Conservation (phyloP, 805 yeast genomes). For the Metschnikowia picachoensis region DNA sequence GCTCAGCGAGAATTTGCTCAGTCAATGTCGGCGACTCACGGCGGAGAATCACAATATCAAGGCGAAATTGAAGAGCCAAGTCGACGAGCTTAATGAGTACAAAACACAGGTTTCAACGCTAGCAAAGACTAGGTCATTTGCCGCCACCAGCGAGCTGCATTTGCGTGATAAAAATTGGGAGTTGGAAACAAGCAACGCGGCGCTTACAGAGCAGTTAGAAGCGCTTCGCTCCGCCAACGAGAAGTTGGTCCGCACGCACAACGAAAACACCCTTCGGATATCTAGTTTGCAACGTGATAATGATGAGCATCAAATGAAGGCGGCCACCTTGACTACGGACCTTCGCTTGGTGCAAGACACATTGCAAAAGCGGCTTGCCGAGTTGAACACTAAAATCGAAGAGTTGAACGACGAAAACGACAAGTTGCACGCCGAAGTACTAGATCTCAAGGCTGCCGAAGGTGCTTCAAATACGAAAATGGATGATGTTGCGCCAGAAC, state of each 20-base stretch:
- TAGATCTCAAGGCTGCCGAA: constrained; percentile 11
- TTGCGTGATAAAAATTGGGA: constrained; percentile 64
- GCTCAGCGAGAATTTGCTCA: constrained; percentile 64
- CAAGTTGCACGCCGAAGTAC: constrained; percentile 41
- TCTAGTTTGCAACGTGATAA: constrained; percentile 40
- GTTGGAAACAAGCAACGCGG: constrained; percentile 50
- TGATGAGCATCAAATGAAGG: constrained; percentile 44
- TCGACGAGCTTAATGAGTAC: constrained; percentile 40
- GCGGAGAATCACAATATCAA: constrained; percentile 55
- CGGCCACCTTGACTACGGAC: constrained; percentile 38
- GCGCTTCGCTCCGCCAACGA: constrained; percentile 39
- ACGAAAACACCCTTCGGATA: constrained; percentile 30
- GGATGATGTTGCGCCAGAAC: background rate
- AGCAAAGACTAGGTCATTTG: constrained; percentile 31
- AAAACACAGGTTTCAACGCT: constrained; percentile 34
- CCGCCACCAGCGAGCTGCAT: constrained; percentile 42
- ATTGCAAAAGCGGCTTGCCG: constrained; percentile 41
- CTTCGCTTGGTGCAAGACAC: constrained; percentile 33
- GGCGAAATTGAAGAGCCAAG: constrained; percentile 37
- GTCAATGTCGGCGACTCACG: constrained; percentile 67
- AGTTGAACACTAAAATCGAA: constrained; percentile 48
- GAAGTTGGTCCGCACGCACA: constrained; percentile 30
- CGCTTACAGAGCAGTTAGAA: constrained; percentile 40
- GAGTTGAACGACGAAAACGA: constrained; percentile 71
- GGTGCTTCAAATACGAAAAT: background rate